Conservation (phyloP, 768 basidiomycete species). For the Porpolomopsis calyptriformis region DNA sequence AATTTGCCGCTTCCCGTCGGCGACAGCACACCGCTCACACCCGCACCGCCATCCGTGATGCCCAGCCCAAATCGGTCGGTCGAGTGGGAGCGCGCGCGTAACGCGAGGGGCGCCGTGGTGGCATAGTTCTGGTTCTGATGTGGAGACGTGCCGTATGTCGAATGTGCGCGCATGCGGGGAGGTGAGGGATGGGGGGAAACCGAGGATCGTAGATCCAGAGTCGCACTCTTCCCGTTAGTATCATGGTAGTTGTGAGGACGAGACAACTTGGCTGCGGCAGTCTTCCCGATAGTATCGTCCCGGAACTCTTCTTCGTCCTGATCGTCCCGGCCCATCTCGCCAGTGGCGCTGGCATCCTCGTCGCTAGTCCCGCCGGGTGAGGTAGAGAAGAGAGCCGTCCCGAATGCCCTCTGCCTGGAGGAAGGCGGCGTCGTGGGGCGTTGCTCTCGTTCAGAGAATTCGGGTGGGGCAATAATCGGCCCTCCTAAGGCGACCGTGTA, state of each 20-base stretch:
- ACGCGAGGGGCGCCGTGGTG: constrained; percentile 26
- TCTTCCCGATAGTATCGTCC: constrained; percentile 58
- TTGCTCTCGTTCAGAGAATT: constrained; percentile 11
- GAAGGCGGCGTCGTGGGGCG: constrained; percentile 13
- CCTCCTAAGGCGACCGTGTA: constrained; percentile 81
- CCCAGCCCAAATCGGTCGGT: constrained; percentile 28
- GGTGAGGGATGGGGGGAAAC: constrained; percentile 17
- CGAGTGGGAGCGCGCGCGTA: constrained; percentile 31
- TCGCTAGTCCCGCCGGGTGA: constrained; percentile 25
- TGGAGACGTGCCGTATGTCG: constrained; percentile 41
- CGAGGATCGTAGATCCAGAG: constrained; percentile 11
- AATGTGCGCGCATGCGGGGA: constrained; percentile 43
- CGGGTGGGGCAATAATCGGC: constrained; percentile 43
- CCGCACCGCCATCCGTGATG: constrained; percentile 1
- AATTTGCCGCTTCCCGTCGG: constrained; percentile 39
- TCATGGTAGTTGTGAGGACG: constrained; percentile 18
- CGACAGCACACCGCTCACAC: neutral
- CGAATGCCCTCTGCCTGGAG: constrained; percentile 21
- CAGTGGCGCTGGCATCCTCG: constrained; percentile 14
- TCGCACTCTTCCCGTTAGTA: constrained; percentile 3
- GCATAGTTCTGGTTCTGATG: constrained; percentile 15
- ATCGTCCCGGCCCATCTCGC: constrained; percentile 16
- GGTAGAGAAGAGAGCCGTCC: constrained; percentile 34
- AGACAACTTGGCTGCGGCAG: constrained; percentile 26
- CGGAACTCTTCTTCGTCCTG: constrained; percentile 30